Percentiles rank a stretch among this genome's conserved stretches.
These are phyloP conservation scores for Cladosporium sp. DNA, from an alignment of 2,329 filamentous ascomycete species.

Conservation along the genomic window DNA sequence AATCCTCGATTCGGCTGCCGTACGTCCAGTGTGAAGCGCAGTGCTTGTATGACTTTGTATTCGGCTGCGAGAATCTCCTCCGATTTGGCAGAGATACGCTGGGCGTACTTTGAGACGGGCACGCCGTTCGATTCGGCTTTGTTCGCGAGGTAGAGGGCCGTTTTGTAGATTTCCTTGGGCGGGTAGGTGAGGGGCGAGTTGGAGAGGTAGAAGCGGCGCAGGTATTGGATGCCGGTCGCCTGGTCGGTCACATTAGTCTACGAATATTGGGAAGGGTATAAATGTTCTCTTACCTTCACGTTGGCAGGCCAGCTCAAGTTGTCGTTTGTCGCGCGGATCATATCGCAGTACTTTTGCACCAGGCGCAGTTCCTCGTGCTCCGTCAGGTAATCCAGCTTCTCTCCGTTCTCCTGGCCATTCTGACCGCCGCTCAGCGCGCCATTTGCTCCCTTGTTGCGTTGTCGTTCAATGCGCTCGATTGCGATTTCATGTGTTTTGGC, in stretches of 20 bases:
- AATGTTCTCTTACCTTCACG: slow-evolving; percentile 53
- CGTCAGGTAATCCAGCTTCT: slow-evolving; percentile 75
- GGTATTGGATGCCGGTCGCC: slow-evolving; percentile 83
- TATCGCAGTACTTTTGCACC: slow-evolving; percentile 74
- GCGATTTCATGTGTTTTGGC: slow-evolving; percentile 78
- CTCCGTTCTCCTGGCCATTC: slow-evolving; percentile 45
- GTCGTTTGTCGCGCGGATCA: slow-evolving; percentile 50
- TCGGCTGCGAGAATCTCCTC: slow-evolving; percentile 84
- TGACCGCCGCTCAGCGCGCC: slow-evolving; percentile 31
- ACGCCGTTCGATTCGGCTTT: slow-evolving; percentile 88
- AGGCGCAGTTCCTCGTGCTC: slow-evolving; percentile 80
- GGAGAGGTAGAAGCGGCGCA: slow-evolving; percentile 92
- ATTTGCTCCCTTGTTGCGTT: slow-evolving; percentile 24
- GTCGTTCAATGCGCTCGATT: slow-evolving; percentile 61
- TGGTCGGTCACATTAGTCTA: slow-evolving; percentile 34
- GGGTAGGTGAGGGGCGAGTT: slow-evolving; percentile 97
- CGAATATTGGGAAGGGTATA: background rate
- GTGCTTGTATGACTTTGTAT: slow-evolving; percentile 86
- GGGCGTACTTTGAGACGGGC: slow-evolving; percentile 61
- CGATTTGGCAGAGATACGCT: slow-evolving; percentile 64
- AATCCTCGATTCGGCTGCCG: slow-evolving; percentile 86
- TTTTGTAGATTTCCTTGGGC: slow-evolving; percentile 84
- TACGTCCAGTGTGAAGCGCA: slow-evolving; percentile 92
- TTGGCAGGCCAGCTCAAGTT: slow-evolving; percentile 63
- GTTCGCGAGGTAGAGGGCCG: slow-evolving; percentile 86